Conservation (phyloP, 257 asterid genomes). For the Salvia hispanica region DNA sequence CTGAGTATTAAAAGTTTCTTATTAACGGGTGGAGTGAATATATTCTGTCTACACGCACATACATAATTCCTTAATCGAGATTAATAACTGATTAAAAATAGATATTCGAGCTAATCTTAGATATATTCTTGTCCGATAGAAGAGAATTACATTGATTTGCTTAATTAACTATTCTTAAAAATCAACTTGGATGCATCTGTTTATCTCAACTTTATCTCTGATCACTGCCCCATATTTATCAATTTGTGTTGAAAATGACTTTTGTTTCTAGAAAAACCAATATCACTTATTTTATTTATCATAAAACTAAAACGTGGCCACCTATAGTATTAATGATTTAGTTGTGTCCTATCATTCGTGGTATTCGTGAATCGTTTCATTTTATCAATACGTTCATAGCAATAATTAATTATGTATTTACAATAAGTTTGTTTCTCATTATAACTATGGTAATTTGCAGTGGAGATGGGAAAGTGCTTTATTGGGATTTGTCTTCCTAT, state of each 20-base stretch:
- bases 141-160: not conserved
- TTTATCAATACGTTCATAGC: no score
- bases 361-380: not conserved
- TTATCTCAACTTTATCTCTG: constrained; percentile 3
- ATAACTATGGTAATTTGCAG: constrained; percentile 48
- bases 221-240: constrained; percentile 1
- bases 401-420: no score
- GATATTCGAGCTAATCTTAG: not conserved
- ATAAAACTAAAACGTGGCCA: constrained; percentile 2
- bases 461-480: constrained; percentile 99
- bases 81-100: not conserved
- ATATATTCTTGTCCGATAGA: not conserved
- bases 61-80: not conserved
- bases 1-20: not conserved
- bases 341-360: not conserved
- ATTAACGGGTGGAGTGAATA: not conserved
- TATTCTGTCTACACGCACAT: not conserved
- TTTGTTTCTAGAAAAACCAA: not conserved
- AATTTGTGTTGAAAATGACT: constrained; percentile 11
- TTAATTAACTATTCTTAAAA: not conserved
- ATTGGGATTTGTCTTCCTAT: constrained; percentile 80
- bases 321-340: constrained; percentile 12
- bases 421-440: not conserved
- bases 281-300: not conserved
- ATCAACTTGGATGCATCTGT: constrained; percentile 1